Conservation (phyloP, 2,329 filamentous ascomycete genomes). For the Alternaria sp. region DNA sequence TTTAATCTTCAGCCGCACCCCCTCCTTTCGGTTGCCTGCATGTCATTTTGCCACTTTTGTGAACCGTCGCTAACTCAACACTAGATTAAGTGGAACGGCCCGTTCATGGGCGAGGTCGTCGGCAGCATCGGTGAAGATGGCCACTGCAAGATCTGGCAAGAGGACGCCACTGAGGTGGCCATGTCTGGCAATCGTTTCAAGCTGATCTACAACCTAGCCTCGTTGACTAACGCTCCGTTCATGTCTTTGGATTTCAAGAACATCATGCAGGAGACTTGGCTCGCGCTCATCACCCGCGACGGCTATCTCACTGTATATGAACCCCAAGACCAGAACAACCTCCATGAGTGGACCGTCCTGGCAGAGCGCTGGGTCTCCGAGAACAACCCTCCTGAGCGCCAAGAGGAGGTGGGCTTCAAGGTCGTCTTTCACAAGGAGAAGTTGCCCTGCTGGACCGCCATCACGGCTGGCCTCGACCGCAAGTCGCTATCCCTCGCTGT, state of each 20-base stretch:
- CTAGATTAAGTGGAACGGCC: slow-evolving; percentile 91
- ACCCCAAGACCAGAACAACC: slow-evolving; percentile 82
- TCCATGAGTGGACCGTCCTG: slow-evolving; percentile 77
- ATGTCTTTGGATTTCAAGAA: slow-evolving; percentile 87
- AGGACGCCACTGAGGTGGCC: slow-evolving; percentile 81
- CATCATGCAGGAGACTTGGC: slow-evolving; percentile 82
- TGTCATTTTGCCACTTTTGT: slow-evolving; percentile 27
- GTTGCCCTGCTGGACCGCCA: slow-evolving; percentile 77
- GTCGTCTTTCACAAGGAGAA: slow-evolving; percentile 90
- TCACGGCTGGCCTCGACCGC: slow-evolving; percentile 80
- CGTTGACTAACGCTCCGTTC: slow-evolving; percentile 74
- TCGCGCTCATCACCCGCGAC: slow-evolving; percentile 84
- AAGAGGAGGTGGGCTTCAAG: slow-evolving; percentile 86
- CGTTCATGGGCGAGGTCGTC: slow-evolving; percentile 86
- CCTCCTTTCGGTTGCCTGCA: slow-evolving; percentile 31
- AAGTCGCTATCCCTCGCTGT: slow-evolving; percentile 85
- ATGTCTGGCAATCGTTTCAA: slow-evolving; percentile 82
- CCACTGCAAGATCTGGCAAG: slow-evolving; percentile 89
- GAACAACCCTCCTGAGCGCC: slow-evolving; percentile 69
- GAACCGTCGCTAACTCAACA: slow-evolving; percentile 31
- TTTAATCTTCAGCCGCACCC: slow-evolving; percentile 28
- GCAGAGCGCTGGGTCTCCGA: slow-evolving; percentile 79
- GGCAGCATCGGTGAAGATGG: slow-evolving; percentile 90
- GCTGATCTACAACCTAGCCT: slow-evolving; percentile 67
- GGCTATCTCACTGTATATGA: slow-evolving; percentile 83